A percentile compares a stretch with the other conserved stretches of the same genome.
Conservation (phyloP, 139 green algal species). For the Marvania coccoides region DNA sequence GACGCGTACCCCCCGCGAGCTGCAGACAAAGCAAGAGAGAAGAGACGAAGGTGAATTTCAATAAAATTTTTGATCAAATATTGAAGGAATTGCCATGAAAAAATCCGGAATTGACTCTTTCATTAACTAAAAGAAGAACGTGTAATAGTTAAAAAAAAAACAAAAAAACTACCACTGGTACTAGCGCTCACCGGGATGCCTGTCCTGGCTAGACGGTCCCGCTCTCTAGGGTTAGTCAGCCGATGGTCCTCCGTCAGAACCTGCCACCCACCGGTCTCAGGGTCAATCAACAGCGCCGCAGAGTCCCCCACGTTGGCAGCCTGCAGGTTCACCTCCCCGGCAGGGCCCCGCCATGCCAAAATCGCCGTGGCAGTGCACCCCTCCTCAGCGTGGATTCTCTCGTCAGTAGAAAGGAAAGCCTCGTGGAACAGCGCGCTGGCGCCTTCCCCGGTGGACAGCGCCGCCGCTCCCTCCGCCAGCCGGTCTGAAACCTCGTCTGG, state of each 20-base stretch:
- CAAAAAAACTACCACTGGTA: too few species aligned
- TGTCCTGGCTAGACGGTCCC: conserved; percentile 28
- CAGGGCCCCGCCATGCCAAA: conserved; percentile 42
- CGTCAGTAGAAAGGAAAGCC: conserved; percentile 31
- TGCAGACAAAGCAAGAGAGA: background rate
- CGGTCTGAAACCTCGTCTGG: conserved; percentile 31
- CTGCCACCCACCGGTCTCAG: background rate
- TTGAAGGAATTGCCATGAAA: too few species aligned
- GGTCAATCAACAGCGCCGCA: conserved; percentile 22
- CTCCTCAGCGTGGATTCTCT: conserved; percentile 33
- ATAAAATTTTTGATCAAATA: too few species aligned
- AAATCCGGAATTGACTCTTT: too few species aligned
- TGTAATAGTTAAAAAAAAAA: too few species aligned
- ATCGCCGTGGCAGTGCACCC: conserved; percentile 68
- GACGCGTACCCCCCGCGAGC: conserved; percentile 30
- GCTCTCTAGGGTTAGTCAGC: conserved; percentile 41
- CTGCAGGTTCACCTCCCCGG: conserved; percentile 35
- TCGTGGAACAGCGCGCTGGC: background rate
- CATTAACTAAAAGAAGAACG: too few species aligned
- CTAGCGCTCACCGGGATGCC: background rate
- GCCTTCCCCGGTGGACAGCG: background rate
- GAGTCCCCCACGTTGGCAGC: conserved; percentile 69
- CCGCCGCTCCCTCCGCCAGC: background rate
- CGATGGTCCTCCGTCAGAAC: conserved; percentile 56
- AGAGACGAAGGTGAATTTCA: too few species aligned